phyloP scores from a whole-genome alignment of 805 yeast species.

The Metschnikowia picachoensis region DNA sequence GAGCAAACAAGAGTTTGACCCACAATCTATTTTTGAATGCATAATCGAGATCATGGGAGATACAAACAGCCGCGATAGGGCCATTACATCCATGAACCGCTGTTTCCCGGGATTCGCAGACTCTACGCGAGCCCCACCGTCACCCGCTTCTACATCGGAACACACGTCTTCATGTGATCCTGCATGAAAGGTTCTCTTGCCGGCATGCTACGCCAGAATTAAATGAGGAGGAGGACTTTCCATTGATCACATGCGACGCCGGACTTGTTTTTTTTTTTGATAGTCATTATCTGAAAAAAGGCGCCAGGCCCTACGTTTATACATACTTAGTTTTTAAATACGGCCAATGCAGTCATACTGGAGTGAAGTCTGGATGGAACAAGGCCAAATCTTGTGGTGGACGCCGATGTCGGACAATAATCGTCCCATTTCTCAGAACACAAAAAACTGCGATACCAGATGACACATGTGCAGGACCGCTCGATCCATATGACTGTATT shows the following conservation, averaged over 20 bases:
- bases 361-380: no score
- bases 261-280: background rate
- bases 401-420: no score
- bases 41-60: conserved; percentile 19
- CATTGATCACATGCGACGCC: background rate
- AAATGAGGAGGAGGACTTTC: background rate
- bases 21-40: conserved; percentile 24
- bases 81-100: conserved; percentile 18
- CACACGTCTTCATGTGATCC: conserved; percentile 17
- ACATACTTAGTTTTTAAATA: no score
- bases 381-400: no score
- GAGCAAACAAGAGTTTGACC: conserved; percentile 30
- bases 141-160: conserved; percentile 3
- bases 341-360: no score
- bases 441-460: no score
- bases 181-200: background rate
- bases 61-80: conserved; percentile 21
- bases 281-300: no score
- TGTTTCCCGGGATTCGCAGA: conserved; percentile 12
- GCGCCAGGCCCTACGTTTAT: no score
- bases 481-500: background rate
- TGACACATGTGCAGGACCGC: background rate
- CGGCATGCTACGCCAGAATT: background rate
- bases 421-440: no score
- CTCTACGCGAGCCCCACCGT: no score